Conservation (phyloP, 768 basidiomycete species). For the Basidioascus undulatus region DNA sequence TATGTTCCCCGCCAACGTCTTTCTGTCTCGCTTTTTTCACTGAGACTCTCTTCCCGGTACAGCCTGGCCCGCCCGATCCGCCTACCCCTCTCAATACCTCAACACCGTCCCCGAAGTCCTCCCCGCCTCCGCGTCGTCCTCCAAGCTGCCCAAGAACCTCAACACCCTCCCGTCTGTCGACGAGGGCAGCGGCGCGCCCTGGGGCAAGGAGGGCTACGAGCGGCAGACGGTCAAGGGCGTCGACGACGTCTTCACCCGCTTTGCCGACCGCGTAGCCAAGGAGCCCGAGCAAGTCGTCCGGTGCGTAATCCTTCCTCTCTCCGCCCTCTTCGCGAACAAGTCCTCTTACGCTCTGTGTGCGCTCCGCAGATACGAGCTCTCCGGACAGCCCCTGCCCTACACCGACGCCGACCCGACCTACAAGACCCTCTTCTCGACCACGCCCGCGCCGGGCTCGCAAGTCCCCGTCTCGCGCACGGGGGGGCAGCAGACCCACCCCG, state of each 20-base stretch:
- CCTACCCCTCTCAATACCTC: constrained; percentile 11
- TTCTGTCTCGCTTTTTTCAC: too few relatives aligned
- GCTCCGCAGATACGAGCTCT: constrained; percentile 52
- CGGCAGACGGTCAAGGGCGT: constrained; percentile 36
- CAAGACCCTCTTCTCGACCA: constrained; percentile 43
- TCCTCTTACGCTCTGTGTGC: background rate
- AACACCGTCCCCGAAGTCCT: constrained; percentile 11
- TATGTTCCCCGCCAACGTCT: too few relatives aligned
- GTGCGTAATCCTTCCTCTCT: constrained; percentile 24
- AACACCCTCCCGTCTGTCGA: background rate
- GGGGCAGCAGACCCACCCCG: constrained; percentile 20
- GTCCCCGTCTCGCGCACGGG: constrained; percentile 35
- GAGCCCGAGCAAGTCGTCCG: constrained; percentile 69
- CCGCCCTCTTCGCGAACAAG: background rate
- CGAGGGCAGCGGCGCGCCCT: too few relatives aligned
- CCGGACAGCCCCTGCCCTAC: constrained; percentile 62
- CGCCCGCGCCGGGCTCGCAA: constrained; percentile 20
- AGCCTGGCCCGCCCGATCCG: too few relatives aligned
- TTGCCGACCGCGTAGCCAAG: constrained; percentile 41
- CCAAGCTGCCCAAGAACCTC: background rate
- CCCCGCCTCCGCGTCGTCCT: background rate
- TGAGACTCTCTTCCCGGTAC: too few relatives aligned
- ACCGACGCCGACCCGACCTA: constrained; percentile 44
- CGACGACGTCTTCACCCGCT: constrained; percentile 69
- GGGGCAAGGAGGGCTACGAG: constrained; percentile 56